Conservation (phyloP, 139 green algal genomes). For the Picochlorum sp. region DNA sequence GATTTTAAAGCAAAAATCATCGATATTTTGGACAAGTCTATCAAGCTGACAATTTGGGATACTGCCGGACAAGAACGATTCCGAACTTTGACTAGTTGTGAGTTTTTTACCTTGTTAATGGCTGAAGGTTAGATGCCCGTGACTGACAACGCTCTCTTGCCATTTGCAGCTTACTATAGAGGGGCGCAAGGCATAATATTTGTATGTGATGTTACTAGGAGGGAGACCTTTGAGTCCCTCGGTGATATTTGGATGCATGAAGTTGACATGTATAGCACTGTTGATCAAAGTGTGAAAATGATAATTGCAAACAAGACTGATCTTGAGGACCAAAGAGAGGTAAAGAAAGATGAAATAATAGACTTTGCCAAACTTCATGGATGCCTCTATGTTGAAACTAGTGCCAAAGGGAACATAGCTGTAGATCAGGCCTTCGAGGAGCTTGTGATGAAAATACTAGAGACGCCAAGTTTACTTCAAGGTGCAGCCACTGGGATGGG, state of each 20-base stretch:
- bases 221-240: conserved; percentile 82
- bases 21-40: conserved; percentile 49
- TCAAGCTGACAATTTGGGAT: conserved; percentile 94
- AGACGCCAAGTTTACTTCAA: conserved; percentile 29
- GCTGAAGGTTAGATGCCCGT: background rate
- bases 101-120: background rate
- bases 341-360: conserved; percentile 57
- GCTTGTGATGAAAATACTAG: conserved; percentile 57
- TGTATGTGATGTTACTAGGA: conserved; percentile 84
- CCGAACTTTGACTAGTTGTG: conserved; percentile 83
- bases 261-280: conserved; percentile 88
- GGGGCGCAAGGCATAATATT: conserved; percentile 78
- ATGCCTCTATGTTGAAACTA: conserved; percentile 89
- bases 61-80: conserved; percentile 87
- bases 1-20: conserved; percentile 94
- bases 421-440: conserved; percentile 82
- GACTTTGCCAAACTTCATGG: conserved; percentile 65
- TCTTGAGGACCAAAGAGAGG: conserved; percentile 52
- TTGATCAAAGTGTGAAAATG: conserved; percentile 84
- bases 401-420: conserved; percentile 69
- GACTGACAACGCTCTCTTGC: background rate
- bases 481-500: conserved; percentile 10
- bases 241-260: conserved; percentile 85
- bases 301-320: conserved; percentile 96
- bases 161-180: conserved; percentile 73